Conservation (phyloP, 768 basidiomycete genomes). For the Artomyces pyxidatus region DNA sequence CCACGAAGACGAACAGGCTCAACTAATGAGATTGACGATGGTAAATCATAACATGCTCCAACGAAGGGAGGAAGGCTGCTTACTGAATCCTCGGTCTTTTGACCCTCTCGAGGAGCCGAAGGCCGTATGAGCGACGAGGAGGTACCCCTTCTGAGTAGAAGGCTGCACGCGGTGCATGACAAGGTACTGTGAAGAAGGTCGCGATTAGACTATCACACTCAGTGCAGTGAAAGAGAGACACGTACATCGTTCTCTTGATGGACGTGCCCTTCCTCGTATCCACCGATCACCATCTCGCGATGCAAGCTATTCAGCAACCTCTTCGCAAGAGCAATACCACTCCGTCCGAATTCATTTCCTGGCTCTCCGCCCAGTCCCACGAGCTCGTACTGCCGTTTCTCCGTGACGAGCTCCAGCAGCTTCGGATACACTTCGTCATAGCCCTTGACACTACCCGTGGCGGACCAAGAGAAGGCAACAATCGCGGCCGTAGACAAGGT, state of each 20-base stretch:
- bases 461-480: conserved; percentile 84
- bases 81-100: conserved; percentile 76
- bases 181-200: conserved; percentile 61
- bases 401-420: conserved; percentile 80
- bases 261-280: conserved; percentile 88
- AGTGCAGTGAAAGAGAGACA: background rate
- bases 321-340: conserved; percentile 33
- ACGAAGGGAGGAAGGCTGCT: conserved; percentile 20
- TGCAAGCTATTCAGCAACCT: conserved; percentile 81
- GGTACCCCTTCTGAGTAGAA: conserved; percentile 80
- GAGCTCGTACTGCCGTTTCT: conserved; percentile 73
- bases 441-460: conserved; percentile 90
- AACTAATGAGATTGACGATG: conserved; percentile 47
- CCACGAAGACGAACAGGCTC: conserved; percentile 77
- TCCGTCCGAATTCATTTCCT: conserved; percentile 13
- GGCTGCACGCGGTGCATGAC: conserved; percentile 90
- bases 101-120: conserved; percentile 61
- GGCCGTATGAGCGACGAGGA: conserved; percentile 88
- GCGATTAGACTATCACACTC: background rate
- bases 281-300: conserved; percentile 84
- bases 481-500: conserved; percentile 90
- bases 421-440: conserved; percentile 97
- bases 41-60: background rate
- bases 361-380: conserved; percentile 34
- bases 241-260: conserved; percentile 90